Evolutionary conservation across 345 rosid species (phyloP).

Genomic region (Ailanthus altissimus): DNA sequence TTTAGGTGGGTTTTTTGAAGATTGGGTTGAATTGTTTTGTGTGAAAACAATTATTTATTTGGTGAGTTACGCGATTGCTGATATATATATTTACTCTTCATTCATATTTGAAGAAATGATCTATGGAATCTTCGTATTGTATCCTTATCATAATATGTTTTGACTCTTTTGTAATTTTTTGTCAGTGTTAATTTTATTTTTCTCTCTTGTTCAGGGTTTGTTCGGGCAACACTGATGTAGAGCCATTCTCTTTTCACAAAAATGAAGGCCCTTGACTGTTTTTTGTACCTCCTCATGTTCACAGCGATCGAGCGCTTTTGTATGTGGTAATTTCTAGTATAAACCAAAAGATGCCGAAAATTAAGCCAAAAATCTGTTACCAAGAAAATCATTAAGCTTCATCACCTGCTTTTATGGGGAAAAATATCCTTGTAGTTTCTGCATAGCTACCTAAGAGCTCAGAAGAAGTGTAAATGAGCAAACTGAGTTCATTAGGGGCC

Average conservation of each 20-base stretch:
- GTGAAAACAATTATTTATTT: not conserved
- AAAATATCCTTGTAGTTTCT: not conserved
- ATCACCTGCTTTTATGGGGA: not conserved
- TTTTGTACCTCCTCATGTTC: not conserved
- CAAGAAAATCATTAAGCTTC: constrained; percentile 2
- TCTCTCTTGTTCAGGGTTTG: not conserved
- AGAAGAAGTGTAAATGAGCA: constrained; percentile 28
- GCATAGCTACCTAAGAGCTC: constrained; percentile 17
- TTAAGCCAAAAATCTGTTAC: not conserved
- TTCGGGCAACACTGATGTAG: constrained; percentile 11
- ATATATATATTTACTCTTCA: not conserved
- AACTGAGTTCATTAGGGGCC: constrained; percentile 25
- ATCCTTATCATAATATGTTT: not conserved
- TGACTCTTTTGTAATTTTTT: not conserved
- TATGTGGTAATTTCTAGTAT: not conserved
- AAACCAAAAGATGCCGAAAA: constrained; percentile 3
- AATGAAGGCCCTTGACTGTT: not conserved
- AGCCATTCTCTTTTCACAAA: not conserved
- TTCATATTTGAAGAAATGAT: not conserved
- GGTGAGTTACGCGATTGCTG: not conserved
- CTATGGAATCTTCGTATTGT: not conserved
- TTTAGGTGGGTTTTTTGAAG: too few species aligned
- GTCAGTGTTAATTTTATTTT: not conserved
- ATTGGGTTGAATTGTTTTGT: too few species aligned
- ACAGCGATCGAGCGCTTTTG: not conserved